Base-by-base conservation (phyloP, 129 eudicot species). In the Glebionis coronaria region DNA sequence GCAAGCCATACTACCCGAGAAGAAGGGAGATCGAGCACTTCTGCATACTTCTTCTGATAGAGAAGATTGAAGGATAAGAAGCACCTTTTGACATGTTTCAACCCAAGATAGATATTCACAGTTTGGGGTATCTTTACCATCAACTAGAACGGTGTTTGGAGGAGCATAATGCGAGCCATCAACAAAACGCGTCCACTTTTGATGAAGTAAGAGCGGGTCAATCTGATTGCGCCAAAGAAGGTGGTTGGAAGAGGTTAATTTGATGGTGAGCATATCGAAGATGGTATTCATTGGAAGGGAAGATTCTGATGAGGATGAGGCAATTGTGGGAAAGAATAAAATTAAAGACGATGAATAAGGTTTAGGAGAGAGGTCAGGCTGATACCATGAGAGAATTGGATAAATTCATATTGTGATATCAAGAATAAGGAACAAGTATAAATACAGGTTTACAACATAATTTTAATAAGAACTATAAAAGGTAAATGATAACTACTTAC, bases 211-310 rank as follows among this genome's bases (percentile, higher is more conserved):
- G 12, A 63, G 51, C 1, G 68, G 68, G 3, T n/a, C n/a, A n/a
- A n/a, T n/a, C n/a, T n/a, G n/a, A n/a, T n/a, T n/a, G n/a, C 38
- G 15, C 69, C 54, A 63, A 5, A 38, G 19, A 1, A 63, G 68
- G 21, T 63, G 44, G 35, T 35, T 63, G 5, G 69, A 63, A 8
- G 47, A 61, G 46, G 45, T 29, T 40, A 61, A 61, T 28, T 61
- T 61, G 9, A 61, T 61, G 45, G 66, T 31, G 44, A 61, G 66
- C 66, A 61, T 61, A 61, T 61, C 23, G 9, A 61, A 16, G 2
- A 61, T 5, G 1, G 55, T 63, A 20, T 44, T 44, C 16, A 63
- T 19, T 0, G 69, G 28, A 44, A 63, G 54, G 9, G 69, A 19
- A 23, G 69, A 46, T 2, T 40, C 28, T n/a, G n/a, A n/a, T 2